Percentiles rank a stretch among this genome's conserved stretches.
phyloP scores from a whole-genome alignment of 768 basidiomycete genomes.

The Tricholoma sp. region DNA sequence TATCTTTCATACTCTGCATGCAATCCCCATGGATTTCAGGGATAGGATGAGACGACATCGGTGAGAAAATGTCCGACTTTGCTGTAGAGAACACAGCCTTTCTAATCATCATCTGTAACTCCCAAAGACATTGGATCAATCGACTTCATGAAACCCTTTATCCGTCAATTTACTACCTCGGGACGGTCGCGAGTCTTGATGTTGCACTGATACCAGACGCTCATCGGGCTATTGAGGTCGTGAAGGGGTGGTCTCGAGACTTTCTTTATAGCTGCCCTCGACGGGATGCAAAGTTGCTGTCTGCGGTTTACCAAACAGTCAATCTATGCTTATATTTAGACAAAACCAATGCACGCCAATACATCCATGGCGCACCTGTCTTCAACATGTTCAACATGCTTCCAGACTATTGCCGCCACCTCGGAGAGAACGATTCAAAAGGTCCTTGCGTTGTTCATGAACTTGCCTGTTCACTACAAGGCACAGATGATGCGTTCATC shows the following conservation, averaged over 20 bases:
- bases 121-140: slow-evolving; percentile 38
- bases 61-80: slow-evolving; percentile 7
- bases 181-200: slow-evolving; percentile 34
- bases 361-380: neutral
- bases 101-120: neutral
- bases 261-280: slow-evolving; percentile 26
- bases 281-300: slow-evolving; percentile 12
- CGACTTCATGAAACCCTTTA: slow-evolving; percentile 45
- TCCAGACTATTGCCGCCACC: neutral
- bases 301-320: slow-evolving; percentile 11
- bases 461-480: slow-evolving; percentile 22
- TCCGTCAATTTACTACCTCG: slow-evolving; percentile 43
- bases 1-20: slow-evolving; percentile 34
- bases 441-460: slow-evolving; percentile 16
- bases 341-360: neutral
- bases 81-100: neutral
- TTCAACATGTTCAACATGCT: neutral
- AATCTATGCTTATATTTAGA: slow-evolving; percentile 21
- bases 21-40: slow-evolving; percentile 4
- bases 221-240: slow-evolving; percentile 26
- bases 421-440: neutral
- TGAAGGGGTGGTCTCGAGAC: slow-evolving; percentile 43
- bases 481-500: slow-evolving; percentile 20
- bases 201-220: slow-evolving; percentile 34
- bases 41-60: slow-evolving; percentile 15